These are phyloP conservation scores for Penicillium taxi DNA, from an alignment of 495 filamentous ascomycete species.

Conservation along the genomic window DNA sequence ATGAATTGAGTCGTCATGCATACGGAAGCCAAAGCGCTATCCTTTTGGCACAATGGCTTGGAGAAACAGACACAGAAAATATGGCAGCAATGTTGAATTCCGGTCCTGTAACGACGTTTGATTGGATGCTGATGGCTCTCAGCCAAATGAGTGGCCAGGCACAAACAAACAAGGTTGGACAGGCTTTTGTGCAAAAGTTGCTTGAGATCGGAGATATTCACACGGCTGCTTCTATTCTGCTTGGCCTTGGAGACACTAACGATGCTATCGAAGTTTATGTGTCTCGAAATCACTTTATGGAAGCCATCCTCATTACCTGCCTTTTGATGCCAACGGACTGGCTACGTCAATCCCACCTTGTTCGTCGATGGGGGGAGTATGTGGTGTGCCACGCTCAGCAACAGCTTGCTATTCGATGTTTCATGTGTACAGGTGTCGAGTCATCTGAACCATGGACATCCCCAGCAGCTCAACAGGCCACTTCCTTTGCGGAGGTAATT, in stretches of 20 bases:
- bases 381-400: constrained; percentile 80
- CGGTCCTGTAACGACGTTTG: constrained; percentile 76
- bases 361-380: constrained; percentile 91
- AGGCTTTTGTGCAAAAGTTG: constrained; percentile 85
- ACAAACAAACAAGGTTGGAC: constrained; percentile 81
- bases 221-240: constrained; percentile 79
- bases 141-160: constrained; percentile 74
- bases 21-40: constrained; percentile 66
- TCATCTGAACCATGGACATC: constrained; percentile 78
- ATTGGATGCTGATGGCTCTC: constrained; percentile 95
- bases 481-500: constrained; percentile 30
- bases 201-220: constrained; percentile 88
- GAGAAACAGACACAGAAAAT: constrained; percentile 72
- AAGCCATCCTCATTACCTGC: constrained; percentile 74
- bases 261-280: constrained; percentile 97
- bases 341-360: constrained; percentile 79
- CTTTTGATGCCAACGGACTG: constrained; percentile 70
- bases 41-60: constrained; percentile 84
- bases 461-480: constrained; percentile 63
- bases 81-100: constrained; percentile 67
- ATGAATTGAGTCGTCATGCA: constrained; percentile 73
- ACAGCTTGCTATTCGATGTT: constrained; percentile 86
- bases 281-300: constrained; percentile 85
- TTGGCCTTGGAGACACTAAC: constrained; percentile 85
- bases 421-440: constrained; percentile 71